Base-by-base conservation (phyloP, 2,329 filamentous ascomycete genomes). In the Arthrinium puccinioides region DNA sequence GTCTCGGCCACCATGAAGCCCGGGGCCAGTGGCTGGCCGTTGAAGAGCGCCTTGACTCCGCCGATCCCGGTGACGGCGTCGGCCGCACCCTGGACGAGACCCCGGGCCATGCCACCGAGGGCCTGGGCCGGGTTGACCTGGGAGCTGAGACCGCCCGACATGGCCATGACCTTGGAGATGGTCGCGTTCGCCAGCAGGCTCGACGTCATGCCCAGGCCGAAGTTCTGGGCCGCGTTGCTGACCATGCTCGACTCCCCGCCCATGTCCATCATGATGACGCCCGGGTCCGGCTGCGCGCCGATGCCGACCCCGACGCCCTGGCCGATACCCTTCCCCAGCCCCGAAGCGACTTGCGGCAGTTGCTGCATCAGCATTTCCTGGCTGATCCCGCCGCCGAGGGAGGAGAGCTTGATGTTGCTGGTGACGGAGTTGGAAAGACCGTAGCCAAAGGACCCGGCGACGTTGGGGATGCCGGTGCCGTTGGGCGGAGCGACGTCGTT, bases 61-160 rank as follows among this genome's bases (percentile, higher is more conserved):
- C 57, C 57, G 32, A 60, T 50, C 14, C 45, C 48, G 32, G 54
- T 43, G 14, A 63, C 45, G 8, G 53, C 54, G 19, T 60, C 57
- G 4, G 52, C 50, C 0, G 51, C 55, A 13, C 60, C 60, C 19
- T 56, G 51, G 1, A 63, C 24, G 2, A 64, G 43, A 0, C 60
- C 61, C 21, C 59, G 46, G 1, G 55, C 58, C 14, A 61, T 50
- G 6, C 60, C 60, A 38, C 56, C 54, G 6, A 56, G 59, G 2
- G 56, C 48, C 13, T 45, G 48, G 8, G 46, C 42, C 5, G 59
- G 18, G 28, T 57, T 32, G 19, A 52, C 36, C n/a, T 48, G 19
- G 10, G 23, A 18, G 1, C 23, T 4, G 3, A 36, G 25, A 6
- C 23, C 23, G 14, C n/a, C 15, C 8, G 20, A 35, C 9, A 7